These are phyloP conservation scores for Clarireedia hainanense DNA, from an alignment of 2,329 filamentous ascomycete genomes.

Conservation along the genomic window DNA sequence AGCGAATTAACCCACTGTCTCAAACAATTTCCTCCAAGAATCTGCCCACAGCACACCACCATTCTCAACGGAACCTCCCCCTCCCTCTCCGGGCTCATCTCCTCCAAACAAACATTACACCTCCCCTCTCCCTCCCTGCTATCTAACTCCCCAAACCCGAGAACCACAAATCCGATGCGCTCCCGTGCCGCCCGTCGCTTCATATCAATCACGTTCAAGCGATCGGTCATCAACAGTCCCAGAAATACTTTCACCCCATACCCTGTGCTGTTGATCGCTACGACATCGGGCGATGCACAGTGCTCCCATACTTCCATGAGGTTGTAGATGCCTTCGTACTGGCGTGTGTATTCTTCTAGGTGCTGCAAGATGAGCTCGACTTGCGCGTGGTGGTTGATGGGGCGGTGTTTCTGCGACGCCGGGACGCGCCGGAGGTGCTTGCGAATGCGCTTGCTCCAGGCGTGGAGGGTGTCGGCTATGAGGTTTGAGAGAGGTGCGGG, in stretches of 20 bases:
- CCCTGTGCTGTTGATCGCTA: too few species aligned
- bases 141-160: background rate
- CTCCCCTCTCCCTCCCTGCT: background rate
- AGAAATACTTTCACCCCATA: too few species aligned
- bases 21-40: constrained; percentile 17
- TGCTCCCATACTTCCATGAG: too few species aligned
- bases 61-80: constrained; percentile 14
- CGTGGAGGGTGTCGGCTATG: background rate
- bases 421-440: background rate
- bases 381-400: too few species aligned
- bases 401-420: too few species aligned
- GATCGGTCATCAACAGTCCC: too few species aligned
- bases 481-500: background rate
- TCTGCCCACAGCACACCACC: constrained; percentile 19
- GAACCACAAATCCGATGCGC: background rate
- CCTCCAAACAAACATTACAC: background rate
- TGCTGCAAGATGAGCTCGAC: too few species aligned
- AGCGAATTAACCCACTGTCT: constrained; percentile 11
- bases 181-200: too few species aligned
- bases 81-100: background rate
- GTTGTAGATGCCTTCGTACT: too few species aligned
- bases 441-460: background rate
- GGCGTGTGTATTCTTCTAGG: too few species aligned
- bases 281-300: too few species aligned
- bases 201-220: too few species aligned